These are phyloP conservation scores for Lotus japonicus DNA, from an alignment of 306 rosid genomes.

Conservation along the genomic window DNA sequence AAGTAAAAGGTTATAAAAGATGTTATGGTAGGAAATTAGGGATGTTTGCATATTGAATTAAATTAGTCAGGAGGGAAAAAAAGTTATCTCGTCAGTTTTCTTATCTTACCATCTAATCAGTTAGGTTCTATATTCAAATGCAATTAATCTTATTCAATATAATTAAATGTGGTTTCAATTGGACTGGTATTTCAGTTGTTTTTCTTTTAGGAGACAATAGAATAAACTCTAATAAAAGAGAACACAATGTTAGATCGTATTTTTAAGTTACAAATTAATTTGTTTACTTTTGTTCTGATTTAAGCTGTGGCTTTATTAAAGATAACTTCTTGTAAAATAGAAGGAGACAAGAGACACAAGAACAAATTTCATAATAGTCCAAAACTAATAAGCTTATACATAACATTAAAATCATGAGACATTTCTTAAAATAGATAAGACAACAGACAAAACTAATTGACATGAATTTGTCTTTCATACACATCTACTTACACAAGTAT, in stretches of 20 bases:
- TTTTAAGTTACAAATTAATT: neutral
- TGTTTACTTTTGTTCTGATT: too few species aligned
- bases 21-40: neutral
- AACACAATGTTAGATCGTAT: neutral
- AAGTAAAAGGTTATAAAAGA: neutral
- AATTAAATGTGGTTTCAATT: neutral
- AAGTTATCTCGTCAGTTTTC: too few species aligned
- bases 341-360: neutral
- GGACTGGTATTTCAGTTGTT: neutral
- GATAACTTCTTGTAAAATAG: neutral
- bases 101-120: neutral
- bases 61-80: neutral
- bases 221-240: neutral
- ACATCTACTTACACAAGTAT: neutral
- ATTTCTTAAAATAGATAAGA: neutral
- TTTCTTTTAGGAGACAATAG: neutral
- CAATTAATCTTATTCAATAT: neutral
- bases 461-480: neutral
- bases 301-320: neutral
- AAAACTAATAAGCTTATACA: neutral
- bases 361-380: neutral
- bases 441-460: neutral
- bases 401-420: neutral
- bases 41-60: neutral
- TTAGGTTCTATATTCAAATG: neutral